Conservation (phyloP, 1,284 basidiomycete genomes). For the Melampsora americana region DNA sequence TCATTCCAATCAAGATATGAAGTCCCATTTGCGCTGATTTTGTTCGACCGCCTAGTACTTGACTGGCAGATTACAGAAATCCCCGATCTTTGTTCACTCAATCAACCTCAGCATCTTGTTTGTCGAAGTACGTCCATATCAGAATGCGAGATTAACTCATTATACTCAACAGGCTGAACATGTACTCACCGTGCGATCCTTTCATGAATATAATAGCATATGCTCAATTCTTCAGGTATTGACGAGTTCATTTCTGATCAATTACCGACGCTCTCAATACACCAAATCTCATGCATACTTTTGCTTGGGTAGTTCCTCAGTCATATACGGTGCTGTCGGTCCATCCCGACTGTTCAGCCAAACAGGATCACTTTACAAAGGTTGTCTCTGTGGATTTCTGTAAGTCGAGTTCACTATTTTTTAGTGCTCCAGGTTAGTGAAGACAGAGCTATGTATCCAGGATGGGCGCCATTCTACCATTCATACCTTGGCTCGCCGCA, state of each 20-base stretch:
- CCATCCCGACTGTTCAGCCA: constrained; percentile 23
- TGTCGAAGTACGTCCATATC: constrained; percentile 16
- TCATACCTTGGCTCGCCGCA: constrained; percentile 30
- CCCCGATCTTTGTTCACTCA: constrained; percentile 26
- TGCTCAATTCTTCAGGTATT: background rate
- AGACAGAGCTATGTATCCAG: background rate
- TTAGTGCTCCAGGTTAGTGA: background rate
- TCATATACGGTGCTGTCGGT: constrained; percentile 35
- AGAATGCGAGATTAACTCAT: too few relatives aligned
- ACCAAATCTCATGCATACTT: too few relatives aligned
- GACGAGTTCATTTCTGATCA: constrained; percentile 10
- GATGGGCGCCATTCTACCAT: constrained; percentile 19
- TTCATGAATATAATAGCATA: background rate
- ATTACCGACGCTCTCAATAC: too few relatives aligned
- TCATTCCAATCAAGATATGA: too few relatives aligned
- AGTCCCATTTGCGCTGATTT: background rate
- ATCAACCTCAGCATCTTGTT: constrained; percentile 9
- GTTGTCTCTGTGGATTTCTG: constrained; percentile 29
- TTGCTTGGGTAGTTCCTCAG: constrained; percentile 3
- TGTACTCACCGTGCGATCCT: background rate
- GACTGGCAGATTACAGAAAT: constrained; percentile 30
- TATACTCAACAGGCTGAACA: too few relatives aligned
- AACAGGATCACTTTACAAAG: constrained; percentile 19
- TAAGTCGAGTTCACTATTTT: background rate
- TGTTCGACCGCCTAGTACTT: constrained; percentile 8